phyloP scores from a whole-genome alignment of 2,329 filamentous ascomycete genomes.

The Drechslera avenae region DNA sequence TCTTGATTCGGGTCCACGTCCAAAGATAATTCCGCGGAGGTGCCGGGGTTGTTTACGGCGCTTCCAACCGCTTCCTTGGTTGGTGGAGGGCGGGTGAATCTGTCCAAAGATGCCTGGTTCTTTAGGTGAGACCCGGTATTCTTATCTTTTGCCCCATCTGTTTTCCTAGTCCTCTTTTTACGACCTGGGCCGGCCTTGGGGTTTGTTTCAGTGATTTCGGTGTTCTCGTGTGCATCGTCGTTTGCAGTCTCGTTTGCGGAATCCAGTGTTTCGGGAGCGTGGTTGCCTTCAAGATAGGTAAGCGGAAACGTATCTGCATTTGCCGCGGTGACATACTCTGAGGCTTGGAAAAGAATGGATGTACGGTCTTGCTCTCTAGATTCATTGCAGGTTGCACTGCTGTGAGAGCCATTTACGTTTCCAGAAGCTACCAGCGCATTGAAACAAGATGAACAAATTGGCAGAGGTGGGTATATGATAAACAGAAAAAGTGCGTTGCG shows the following conservation, averaged over 20 bases:
- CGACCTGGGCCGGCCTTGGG: conserved; percentile 19
- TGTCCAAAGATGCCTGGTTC: conserved; percentile 36
- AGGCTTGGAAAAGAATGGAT: conserved; percentile 48
- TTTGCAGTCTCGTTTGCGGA: conserved; percentile 8
- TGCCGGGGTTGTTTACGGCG: background rate
- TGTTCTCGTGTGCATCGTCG: conserved; percentile 25
- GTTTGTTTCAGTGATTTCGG: conserved; percentile 22
- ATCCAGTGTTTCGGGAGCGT: conserved; percentile 11
- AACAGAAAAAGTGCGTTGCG: conserved; percentile 3
- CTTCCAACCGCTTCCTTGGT: background rate
- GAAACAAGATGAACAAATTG: background rate
- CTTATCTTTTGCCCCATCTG: conserved; percentile 21
- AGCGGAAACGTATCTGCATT: background rate
- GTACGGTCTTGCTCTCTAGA: conserved; percentile 43
- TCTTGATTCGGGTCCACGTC: conserved; percentile 38
- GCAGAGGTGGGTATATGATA: background rate
- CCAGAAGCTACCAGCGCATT: conserved; percentile 24
- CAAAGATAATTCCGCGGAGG: conserved; percentile 18
- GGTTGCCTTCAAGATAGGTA: conserved; percentile 18
- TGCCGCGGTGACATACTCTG: conserved; percentile 20
- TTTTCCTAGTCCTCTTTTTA: conserved; percentile 36
- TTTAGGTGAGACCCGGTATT: conserved; percentile 11
- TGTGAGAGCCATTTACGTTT: conserved; percentile 44
- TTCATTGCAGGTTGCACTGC: conserved; percentile 47
- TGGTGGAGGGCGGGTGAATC: conserved; percentile 28